Evolutionary conservation across 192 early-diverging fungal genomes (phyloP), one percentile per base, ranked within the genome.

Genomic region (Backusella parvicylindrica): DNA sequence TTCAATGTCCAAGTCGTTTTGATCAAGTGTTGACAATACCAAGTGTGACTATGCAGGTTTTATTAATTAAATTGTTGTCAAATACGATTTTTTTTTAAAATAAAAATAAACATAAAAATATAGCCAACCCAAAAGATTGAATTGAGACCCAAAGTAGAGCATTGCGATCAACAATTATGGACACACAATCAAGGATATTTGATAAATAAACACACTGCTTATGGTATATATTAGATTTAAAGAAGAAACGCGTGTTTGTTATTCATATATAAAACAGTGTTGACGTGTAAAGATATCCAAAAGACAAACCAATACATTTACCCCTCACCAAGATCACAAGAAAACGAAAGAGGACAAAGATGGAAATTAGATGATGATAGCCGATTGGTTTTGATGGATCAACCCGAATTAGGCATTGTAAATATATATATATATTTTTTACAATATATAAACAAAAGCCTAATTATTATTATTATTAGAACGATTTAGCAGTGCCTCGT

Each of bases 1-100:
- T 72, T 23, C 31, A 33, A 0, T 56, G 71, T 38, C 47, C 71
- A 23, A 43, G 23, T 43, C 68, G 41, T 31, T 30, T 60, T 56
- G 71, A 50, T n/a, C 71, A 72, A 36, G 71, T 72, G 8, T 21
- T 72, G 30, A 72, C 53, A 6, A 23, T 72, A n/a, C n/a, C 71
- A 60, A 47, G 47, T 53, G 16, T 6, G 12, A 60, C 71, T 9
- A 36, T 60, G 30, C 47, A 72, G 33, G 71, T 72, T 68, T 3
- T 40, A 30, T 43, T 53, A n/a, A n/a, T 53, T 53, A 23, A 49
- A 8, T 53, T 53, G 50, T 53, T 53, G 50, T 53, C 50, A 67
- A 65, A 35, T 28, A 12, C 6, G 5, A 32, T n/a, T n/a, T 28
- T 2, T 9, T 28, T 26, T 2, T 23, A 16, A 26, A 65, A 65